Base-by-base conservation (phyloP, 768 basidiomycete species). In the Pisolithus albus region DNA sequence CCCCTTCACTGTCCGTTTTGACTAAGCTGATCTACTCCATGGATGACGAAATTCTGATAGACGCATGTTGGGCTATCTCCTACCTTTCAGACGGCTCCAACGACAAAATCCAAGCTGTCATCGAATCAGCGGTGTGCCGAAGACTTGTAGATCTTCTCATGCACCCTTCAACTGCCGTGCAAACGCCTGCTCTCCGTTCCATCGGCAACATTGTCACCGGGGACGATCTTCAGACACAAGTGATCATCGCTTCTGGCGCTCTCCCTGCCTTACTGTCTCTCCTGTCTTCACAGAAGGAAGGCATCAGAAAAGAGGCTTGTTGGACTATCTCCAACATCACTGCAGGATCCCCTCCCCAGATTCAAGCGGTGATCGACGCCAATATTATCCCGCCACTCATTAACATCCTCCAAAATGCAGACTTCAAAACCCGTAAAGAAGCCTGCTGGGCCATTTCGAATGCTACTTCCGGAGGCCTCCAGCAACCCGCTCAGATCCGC, bases 241-340 rank as follows among this genome's bases (percentile, higher is more conserved):
- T 99, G 47, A 90, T 98, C 53, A 97, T 99, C 64, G 93, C 96
- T 16, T 96, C 95, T 13, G 96, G 95, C 48, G 92, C 96, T 23
- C 87, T 99, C 21, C 88, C 93, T 4, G 96, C 96, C 5, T 82
- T 99, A 45, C 83, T 99, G 40, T 85, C 90, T 21, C 78, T 99
- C 19, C 78, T 99, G 49, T 92, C 90, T 2, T 97, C 94, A 21
- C 91, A 94, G 26, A 99, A 99, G 74, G 96, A 99, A 58, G 96
- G 94, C 44, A 99, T 99, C 63, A 82, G 95, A 63, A 99, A 99
- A 76, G 95, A 99, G 70, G 95, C 96, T 23, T 99, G 96, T 74
- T 99, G 96, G 96, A 99, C 96, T 16, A 98, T 99, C 64, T 96
- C 92, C 44, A 99, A 99, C 72, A 80, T 99, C 66, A 99, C 96